Conservation (phyloP, 495 filamentous ascomycete genomes). For the Aspergillus diversus region DNA sequence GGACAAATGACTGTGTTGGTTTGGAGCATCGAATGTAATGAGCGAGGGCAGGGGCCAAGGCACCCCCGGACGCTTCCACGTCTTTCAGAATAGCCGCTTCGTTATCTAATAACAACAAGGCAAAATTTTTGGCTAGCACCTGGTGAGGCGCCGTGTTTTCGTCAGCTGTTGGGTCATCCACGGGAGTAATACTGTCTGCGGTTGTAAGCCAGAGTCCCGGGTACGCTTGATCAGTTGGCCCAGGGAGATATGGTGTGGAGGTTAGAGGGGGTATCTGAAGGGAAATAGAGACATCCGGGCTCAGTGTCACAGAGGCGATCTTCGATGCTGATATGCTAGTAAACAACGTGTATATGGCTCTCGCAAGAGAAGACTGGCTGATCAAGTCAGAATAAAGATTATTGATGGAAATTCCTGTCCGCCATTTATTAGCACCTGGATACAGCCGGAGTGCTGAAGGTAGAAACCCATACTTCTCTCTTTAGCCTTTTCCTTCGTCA, state of each 20-base stretch:
- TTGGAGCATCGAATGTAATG: slow-evolving; percentile 84
- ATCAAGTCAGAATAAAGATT: slow-evolving; percentile 64
- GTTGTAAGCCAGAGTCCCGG: slow-evolving; percentile 85
- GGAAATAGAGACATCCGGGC: slow-evolving; percentile 65
- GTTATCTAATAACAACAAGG: slow-evolving; percentile 81
- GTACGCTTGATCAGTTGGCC: slow-evolving; percentile 63
- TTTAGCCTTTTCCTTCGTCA: slow-evolving; percentile 75
- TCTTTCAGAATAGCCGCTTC: slow-evolving; percentile 81
- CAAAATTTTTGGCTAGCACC: slow-evolving; percentile 81
- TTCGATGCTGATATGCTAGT: slow-evolving; percentile 77
- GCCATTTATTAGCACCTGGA: slow-evolving; percentile 10
- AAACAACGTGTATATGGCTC: slow-evolving; percentile 79
- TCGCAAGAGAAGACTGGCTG: slow-evolving; percentile 74
- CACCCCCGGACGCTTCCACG: slow-evolving; percentile 74
- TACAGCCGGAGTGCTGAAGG: neutral
- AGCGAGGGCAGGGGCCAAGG: slow-evolving; percentile 70
- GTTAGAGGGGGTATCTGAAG: slow-evolving; percentile 84
- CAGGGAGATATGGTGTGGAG: slow-evolving; percentile 72
- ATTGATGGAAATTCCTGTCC: slow-evolving; percentile 41
- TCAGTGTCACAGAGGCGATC: slow-evolving; percentile 73
- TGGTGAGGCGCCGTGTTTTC: slow-evolving; percentile 53
- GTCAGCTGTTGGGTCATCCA: slow-evolving; percentile 64
- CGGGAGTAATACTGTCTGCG: slow-evolving; percentile 68
- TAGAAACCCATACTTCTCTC: slow-evolving; percentile 64
- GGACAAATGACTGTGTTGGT: slow-evolving; percentile 82